These are phyloP conservation scores for Trichoderma sp. DNA, from an alignment of 2,329 filamentous ascomycete genomes.

Conservation along the genomic window DNA sequence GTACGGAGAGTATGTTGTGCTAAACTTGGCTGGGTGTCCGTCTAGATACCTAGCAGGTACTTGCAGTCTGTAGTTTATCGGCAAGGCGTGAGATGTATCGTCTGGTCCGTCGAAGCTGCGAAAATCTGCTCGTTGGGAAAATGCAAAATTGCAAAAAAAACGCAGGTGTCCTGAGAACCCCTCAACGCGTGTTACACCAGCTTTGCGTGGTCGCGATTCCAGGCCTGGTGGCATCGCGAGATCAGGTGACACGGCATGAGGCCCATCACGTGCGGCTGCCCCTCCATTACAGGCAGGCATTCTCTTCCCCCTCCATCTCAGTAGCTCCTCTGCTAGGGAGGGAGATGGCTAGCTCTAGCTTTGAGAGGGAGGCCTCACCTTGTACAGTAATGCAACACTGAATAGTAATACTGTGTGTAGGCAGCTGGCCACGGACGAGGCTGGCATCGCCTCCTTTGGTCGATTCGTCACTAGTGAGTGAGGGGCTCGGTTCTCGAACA, in stretches of 20 bases:
- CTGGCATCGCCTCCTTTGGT: not conserved
- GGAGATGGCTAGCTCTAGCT: not conserved
- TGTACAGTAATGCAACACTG: not conserved
- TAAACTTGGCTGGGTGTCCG: not conserved
- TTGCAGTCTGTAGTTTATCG: not conserved
- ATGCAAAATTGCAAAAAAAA: not conserved
- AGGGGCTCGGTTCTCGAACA: not conserved
- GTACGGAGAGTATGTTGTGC: not conserved
- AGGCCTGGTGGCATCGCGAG: constrained; percentile 4
- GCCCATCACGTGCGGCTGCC: not conserved
- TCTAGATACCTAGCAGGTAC: not conserved
- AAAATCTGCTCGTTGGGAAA: too few relatives aligned
- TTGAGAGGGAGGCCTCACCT: not conserved
- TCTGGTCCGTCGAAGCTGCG: not conserved
- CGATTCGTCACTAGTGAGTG: not conserved
- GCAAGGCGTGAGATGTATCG: not conserved
- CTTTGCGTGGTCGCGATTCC: not conserved
- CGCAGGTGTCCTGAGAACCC: not conserved
- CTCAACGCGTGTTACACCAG: constrained; percentile 13
- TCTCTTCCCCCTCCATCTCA: not conserved
- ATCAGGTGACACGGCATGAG: constrained; percentile 13
- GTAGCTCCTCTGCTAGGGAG: too few relatives aligned
- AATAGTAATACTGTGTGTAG: not conserved
- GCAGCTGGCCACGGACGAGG: not conserved
- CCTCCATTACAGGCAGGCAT: not conserved